Base-by-base conservation (phyloP, 78 protist genomes). In the Polysphondylium violaceum region DNA sequence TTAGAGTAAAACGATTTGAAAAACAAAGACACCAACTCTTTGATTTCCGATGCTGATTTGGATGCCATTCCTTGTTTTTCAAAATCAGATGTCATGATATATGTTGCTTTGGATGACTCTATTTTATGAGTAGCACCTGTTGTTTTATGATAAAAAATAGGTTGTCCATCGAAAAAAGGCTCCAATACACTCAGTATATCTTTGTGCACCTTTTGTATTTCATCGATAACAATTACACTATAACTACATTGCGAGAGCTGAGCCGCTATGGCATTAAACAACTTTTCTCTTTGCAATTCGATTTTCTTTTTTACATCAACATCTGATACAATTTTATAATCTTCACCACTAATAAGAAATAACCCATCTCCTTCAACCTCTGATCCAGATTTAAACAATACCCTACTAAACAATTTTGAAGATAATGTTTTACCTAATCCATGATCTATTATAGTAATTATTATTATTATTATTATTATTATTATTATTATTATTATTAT, bases 201-300 rank as follows among this genome's bases (percentile, higher is more conserved):
- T 27, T 68, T 63, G 38, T 81, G 77, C 38, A 81, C 25, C 38
- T 81, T 81, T 81, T 81, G 89, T 40, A 81, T 81, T 40, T 81
- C 89, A 21, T 81, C 89, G 8, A 81, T 17, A 16, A 81, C 51
- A 27, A 81, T 67, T 0, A 81, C 69, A 36, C 67, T 27, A 19
- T 81, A 11, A 25, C 78, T 76, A 67, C 89, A 81, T 19, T 43
- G 17, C 0, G 7, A 0, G 7, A 81, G 59, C 27, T 53, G 31
- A 16, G 47, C 61, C 0, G 36, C 0, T n/a, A 81, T 68, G 14
- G 35, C 36, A 1, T 81, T 55, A 8, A 29, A 40, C 19, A 81
- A 29, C 41, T 50, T 60, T 19, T 35, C 12, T 38, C 89, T 29
- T 4, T 17, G 65, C 29, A n/a, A n/a, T 65, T 29, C 27, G 0